phyloP scores from a whole-genome alignment of 345 rosid genomes.

The Hibiscus tridactylites region DNA sequence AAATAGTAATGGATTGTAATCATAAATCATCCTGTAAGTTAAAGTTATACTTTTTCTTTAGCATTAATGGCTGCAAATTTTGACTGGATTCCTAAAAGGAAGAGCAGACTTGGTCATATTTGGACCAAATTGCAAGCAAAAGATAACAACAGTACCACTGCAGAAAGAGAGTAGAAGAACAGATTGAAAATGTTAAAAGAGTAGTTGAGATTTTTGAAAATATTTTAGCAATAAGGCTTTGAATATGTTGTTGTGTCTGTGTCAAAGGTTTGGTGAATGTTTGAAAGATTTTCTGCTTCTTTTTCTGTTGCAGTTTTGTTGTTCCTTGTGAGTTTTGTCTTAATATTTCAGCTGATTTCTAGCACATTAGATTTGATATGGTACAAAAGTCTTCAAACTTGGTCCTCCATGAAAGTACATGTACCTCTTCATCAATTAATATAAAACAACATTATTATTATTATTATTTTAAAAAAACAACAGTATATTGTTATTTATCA shows the following conservation, averaged over 20 bases:
- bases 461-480: not conserved
- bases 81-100: not conserved
- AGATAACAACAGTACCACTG: not conserved
- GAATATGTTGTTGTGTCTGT: not conserved
- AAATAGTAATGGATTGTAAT: too few species aligned
- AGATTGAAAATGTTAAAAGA: not conserved
- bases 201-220: not conserved
- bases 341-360: not conserved
- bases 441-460: too few species aligned
- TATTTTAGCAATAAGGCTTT: not conserved
- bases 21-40: not conserved
- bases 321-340: not conserved
- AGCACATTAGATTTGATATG: not conserved
- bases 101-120: not conserved
- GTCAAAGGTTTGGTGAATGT: not conserved
- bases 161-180: not conserved
- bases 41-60: not conserved
- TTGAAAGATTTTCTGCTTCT: not conserved
- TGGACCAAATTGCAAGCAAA: conserved; percentile 4
- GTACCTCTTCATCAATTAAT: not conserved
- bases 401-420: not conserved
- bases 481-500: not conserved
- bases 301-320: not conserved
- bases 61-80: not conserved
- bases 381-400: not conserved